Evolutionary conservation across 768 basidiomycete species (phyloP).

Genomic region (Phylloporus scabripes): DNA sequence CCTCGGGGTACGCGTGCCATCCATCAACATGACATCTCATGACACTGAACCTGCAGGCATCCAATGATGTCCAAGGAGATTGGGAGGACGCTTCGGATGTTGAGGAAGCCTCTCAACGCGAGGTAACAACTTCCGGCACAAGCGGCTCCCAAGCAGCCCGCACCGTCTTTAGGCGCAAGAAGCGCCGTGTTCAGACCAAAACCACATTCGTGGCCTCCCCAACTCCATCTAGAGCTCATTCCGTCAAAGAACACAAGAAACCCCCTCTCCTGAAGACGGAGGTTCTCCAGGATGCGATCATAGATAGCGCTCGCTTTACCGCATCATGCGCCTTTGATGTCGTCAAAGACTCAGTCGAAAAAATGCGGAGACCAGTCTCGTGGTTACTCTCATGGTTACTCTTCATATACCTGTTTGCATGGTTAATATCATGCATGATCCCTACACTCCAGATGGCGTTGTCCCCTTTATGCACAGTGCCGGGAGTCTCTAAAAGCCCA

Average conservation of each 20-base stretch:
- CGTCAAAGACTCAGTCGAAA: conserved; percentile 39
- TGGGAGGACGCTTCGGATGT: conserved; percentile 35
- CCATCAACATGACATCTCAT: neutral
- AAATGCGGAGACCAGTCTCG: conserved; percentile 53
- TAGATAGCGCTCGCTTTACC: conserved; percentile 24
- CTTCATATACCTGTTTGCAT: conserved; percentile 46
- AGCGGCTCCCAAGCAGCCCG: conserved; percentile 6
- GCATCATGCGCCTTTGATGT: conserved; percentile 45
- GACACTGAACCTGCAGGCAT: neutral
- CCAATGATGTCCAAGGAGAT: conserved; percentile 7
- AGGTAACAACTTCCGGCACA: conserved; percentile 1
- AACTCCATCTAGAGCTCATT: conserved; percentile 14
- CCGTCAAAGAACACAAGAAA: conserved; percentile 25
- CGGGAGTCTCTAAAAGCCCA: conserved; percentile 45
- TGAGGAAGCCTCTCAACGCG: conserved; percentile 10
- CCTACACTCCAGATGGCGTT: conserved; percentile 42
- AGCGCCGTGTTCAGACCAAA: conserved; percentile 24
- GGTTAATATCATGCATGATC: conserved; percentile 39
- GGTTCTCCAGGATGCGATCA: conserved; percentile 18
- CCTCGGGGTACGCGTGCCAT: conserved; percentile 6
- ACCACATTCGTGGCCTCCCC: conserved; percentile 18
- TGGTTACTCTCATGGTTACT: conserved; percentile 49
- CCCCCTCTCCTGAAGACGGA: conserved; percentile 25
- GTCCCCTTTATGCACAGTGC: conserved; percentile 57
- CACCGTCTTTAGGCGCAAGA: conserved; percentile 24